A percentile compares a stretch with the other conserved stretches of the same genome.
Conservation (phyloP, 2,329 filamentous ascomycete genomes). For the Stemphylium vesicarium region DNA sequence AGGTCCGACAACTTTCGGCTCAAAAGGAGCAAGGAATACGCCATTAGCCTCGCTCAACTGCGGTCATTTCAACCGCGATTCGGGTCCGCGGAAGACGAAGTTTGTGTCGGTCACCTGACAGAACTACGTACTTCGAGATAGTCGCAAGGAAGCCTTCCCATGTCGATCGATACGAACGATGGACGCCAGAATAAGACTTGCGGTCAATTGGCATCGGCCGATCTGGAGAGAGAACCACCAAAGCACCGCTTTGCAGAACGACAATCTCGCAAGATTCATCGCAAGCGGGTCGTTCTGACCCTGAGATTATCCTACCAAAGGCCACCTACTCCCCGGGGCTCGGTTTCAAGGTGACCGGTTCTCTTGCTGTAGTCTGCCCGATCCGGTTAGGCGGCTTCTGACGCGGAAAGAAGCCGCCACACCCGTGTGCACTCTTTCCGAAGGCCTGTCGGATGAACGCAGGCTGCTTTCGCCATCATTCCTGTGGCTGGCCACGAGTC, state of each 20-base stretch:
- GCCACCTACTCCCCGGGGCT: background rate
- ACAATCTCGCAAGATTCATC: background rate
- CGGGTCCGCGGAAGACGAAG: constrained; percentile 5
- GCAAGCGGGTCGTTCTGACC: background rate
- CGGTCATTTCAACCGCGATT: background rate
- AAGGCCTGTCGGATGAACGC: constrained; percentile 37
- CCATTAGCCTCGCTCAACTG: background rate
- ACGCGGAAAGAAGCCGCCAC: constrained; percentile 26
- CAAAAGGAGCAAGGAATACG: background rate
- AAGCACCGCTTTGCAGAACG: background rate
- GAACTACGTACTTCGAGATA: background rate
- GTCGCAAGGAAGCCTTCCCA: background rate
- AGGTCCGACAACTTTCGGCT: background rate
- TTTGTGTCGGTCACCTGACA: constrained; percentile 1
- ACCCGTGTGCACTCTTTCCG: constrained; percentile 16
- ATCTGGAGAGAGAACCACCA: background rate
- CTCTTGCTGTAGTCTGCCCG: constrained; percentile 8
- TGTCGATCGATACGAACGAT: background rate
- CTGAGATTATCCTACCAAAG: background rate
- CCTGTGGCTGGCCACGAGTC: constrained; percentile 13
- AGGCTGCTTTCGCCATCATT: constrained; percentile 13
- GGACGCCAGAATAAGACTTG: background rate
- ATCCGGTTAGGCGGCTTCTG: constrained; percentile 16
- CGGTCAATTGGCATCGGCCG: background rate
- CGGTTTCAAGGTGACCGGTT: background rate